A percentile compares a stretch with the other conserved stretches of the same genome.
These are phyloP conservation scores for Myochromella boudieri DNA, from an alignment of 768 basidiomycete genomes.

Conservation along the genomic window DNA sequence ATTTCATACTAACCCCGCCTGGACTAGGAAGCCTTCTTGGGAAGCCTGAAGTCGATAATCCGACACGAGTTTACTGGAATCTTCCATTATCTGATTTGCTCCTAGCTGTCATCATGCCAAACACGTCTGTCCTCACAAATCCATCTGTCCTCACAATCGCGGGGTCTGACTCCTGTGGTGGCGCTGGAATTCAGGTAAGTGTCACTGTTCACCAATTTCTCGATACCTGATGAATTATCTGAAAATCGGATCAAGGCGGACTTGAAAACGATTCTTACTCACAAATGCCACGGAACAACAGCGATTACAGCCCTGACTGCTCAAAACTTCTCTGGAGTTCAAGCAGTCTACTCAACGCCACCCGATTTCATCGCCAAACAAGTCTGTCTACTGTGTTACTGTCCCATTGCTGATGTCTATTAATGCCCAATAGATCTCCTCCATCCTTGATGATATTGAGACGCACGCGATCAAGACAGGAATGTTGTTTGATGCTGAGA, in stretches of 20 bases:
- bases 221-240: too few relatives aligned
- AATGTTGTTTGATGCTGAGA: conserved; percentile 73
- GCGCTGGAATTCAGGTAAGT: too few relatives aligned
- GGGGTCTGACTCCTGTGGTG: too few relatives aligned
- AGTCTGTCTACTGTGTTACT: conserved; percentile 42
- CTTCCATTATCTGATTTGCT: too few relatives aligned
- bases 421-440: conserved; percentile 50
- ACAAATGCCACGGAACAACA: conserved; percentile 77
- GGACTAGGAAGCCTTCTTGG: too few relatives aligned
- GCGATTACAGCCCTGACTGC: conserved; percentile 86
- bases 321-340: conserved; percentile 87
- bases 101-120: too few relatives aligned
- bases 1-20: too few relatives aligned
- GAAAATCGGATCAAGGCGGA: conserved; percentile 68
- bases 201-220: too few relatives aligned
- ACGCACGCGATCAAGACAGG: conserved; percentile 83
- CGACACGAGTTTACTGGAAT: too few relatives aligned
- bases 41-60: too few relatives aligned
- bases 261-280: conserved; percentile 79
- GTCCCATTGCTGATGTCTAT: not conserved
- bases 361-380: conserved; percentile 75
- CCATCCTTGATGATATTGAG: conserved; percentile 71
- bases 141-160: too few relatives aligned
- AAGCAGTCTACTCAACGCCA: conserved; percentile 66
- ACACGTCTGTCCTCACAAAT: too few relatives aligned